Base-by-base conservation (phyloP, 495 filamentous ascomycete species). In the Apodospora peruviana region DNA sequence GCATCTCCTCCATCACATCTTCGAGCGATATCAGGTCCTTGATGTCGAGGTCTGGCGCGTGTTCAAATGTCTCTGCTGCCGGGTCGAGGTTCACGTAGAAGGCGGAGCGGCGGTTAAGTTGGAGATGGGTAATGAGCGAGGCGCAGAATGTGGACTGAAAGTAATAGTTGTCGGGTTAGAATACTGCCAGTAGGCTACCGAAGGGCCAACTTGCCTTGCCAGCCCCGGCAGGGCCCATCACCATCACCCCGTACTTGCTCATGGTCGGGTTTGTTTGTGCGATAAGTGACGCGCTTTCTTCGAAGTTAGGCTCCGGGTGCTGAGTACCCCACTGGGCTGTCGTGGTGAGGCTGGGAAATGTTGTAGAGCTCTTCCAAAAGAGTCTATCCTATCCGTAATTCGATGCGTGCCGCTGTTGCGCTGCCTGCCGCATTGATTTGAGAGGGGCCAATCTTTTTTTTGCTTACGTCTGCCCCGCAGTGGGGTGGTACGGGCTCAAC, bases 51-150 rank as follows among this genome's bases (percentile, higher is more conserved):
- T 97, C 93, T 1, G 93, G 93, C 53, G 88, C 75, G 65, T 95
- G 94, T 57, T 81, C 79, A 67, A 98, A 97, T 36, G 84, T 79
- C 66, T 96, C 91, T 56, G 93, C 93, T 48, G 93, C 93, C 10
- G 93, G 93, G 68, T 98, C 93, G 53, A 98, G 87, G 71, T 98
- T 98, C 52, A 98, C 84, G 72, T 98, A 98, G 78, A 90, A 94
- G 66, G 74, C 74, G 47, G 90, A 94, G 1, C 93, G 87, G 39
- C 86, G 87, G 59, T 89, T 90, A 52, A 86, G 84, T 56, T 87
- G 85, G 18, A 96, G 84, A 60, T 98, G 89, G 18, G 91, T 86
- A 69, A 97, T 95, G 52, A 96, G 74, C 39, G 90, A 83, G 44
- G 88, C 83, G 77, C 90, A 96, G 68, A 97, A 97, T 36, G 91